Evolutionary conservation across 108 stramenopile species (phyloP).

Genomic region (Skeletonema costatum): DNA sequence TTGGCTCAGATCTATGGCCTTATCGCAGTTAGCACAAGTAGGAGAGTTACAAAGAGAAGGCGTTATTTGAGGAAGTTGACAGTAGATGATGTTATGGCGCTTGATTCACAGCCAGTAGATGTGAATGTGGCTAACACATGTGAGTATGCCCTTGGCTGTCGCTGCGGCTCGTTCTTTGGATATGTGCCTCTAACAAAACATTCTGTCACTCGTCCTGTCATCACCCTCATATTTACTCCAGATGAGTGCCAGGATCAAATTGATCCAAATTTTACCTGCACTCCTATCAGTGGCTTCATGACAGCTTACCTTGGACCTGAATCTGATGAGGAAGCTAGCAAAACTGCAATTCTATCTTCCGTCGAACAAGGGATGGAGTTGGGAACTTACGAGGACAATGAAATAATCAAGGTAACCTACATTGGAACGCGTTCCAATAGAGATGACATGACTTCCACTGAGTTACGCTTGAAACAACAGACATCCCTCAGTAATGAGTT

Average conservation of each 20-base stretch:
- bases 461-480: background rate
- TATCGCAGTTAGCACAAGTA: background rate
- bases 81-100: background rate
- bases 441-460: background rate
- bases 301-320: background rate
- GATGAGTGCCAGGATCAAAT: background rate
- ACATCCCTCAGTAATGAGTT: background rate
- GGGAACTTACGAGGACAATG: conserved; percentile 4
- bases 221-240: background rate
- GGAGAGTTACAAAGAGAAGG: background rate
- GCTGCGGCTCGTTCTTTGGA: background rate
- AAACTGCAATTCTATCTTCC: background rate
- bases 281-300: conserved; percentile 16
- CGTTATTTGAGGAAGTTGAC: background rate
- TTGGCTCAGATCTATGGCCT: background rate
- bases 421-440: conserved; percentile 3
- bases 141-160: background rate
- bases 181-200: background rate
- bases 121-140: background rate
- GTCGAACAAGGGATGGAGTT: conserved; percentile 16
- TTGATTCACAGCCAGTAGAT: background rate
- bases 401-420: conserved; percentile 10
- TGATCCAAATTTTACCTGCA: background rate
- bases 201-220: background rate
- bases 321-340: background rate